Evolutionary conservation across 2,329 filamentous ascomycete genomes (phyloP), one percentile per base, ranked within the genome.

Genomic region (Penicillium oxalicum): DNA sequence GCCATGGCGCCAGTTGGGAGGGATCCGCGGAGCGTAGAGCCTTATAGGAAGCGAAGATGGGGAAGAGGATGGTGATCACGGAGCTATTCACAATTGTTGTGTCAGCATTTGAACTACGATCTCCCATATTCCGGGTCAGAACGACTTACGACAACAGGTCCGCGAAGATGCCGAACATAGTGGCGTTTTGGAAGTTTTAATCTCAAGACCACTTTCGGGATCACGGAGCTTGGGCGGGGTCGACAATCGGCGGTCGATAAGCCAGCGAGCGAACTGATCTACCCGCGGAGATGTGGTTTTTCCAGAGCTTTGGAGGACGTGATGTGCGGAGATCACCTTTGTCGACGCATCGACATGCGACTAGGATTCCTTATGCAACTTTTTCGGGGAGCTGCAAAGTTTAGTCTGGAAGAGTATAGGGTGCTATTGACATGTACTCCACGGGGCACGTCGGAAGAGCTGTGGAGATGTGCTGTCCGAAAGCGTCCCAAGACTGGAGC

Each of bases 21-120:
- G 91, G 90, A 69, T 96, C 88, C 45, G 87, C 86, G 12, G 89
- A 91, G 73, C 93, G 91, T 65, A 98, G 86, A 42, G 93, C 91
- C 77, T 97, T 97, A 80, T 96, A 97, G 56, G 91, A 95, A 58
- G 91, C 91, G 74, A 95, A 97, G 55, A 96, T 83, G 44, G 93
- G 93, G 68, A 97, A 94, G 66, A 96, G 83, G 66, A 95, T 90
- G 48, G 91, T 94, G 50, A 87, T 84, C 67, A 91, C 71, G 55
- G 88, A 91, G 66, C 90, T 95, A 66, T 44, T 45, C 29, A 32
- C 8, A 26, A 41, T 36, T 40, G 9, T 7, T 47, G 49, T 58
- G 36, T 40, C n/a, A 35, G 55, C 51, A 53, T 52, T 47, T 45
- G 40, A 38, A 25, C 28, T 5, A 25, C 9, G 18, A 18, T 18